phyloP scores from a whole-genome alignment of 1,139 yeast genomes.

The Meyerozyma guilliermondii region DNA sequence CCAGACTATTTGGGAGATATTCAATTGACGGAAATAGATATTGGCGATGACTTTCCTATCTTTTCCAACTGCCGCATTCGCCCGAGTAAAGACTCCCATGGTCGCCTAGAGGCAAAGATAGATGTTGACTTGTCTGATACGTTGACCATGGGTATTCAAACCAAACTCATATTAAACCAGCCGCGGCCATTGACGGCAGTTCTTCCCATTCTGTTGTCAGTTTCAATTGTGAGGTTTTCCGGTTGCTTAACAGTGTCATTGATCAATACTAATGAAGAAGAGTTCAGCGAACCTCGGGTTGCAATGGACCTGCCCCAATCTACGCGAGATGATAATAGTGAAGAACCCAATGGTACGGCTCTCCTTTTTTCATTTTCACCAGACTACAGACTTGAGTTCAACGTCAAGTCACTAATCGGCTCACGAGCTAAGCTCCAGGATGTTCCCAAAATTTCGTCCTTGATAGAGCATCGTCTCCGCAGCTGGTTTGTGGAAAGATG shows the following conservation, averaged over 20 bases:
- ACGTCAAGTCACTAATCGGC: slow-evolving; percentile 82
- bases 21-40: slow-evolving; percentile 78
- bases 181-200: slow-evolving; percentile 85
- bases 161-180: slow-evolving; percentile 72
- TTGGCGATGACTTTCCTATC: slow-evolving; percentile 94
- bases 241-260: slow-evolving; percentile 85
- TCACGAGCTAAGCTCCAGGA: slow-evolving; percentile 89
- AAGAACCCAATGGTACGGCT: slow-evolving; percentile 48
- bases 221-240: slow-evolving; percentile 87
- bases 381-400: slow-evolving; percentile 82
- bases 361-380: slow-evolving; percentile 87
- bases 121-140: slow-evolving; percentile 92
- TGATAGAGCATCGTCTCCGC: slow-evolving; percentile 76
- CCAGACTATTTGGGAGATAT: slow-evolving; percentile 83
- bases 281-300: slow-evolving; percentile 12
- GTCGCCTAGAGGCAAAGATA: slow-evolving; percentile 80
- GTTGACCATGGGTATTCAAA: slow-evolving; percentile 83
- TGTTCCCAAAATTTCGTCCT: slow-evolving; percentile 83
- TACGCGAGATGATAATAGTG: slow-evolving; percentile 6
- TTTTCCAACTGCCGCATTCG: slow-evolving; percentile 87
- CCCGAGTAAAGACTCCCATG: slow-evolving; percentile 44
- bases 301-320: background rate
- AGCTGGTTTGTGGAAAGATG: slow-evolving; percentile 92
- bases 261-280: slow-evolving; percentile 46
- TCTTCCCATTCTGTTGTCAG: slow-evolving; percentile 75